Evolutionary conservation across 306 rosid species (phyloP).

Genomic region (Trifolium repens): DNA sequence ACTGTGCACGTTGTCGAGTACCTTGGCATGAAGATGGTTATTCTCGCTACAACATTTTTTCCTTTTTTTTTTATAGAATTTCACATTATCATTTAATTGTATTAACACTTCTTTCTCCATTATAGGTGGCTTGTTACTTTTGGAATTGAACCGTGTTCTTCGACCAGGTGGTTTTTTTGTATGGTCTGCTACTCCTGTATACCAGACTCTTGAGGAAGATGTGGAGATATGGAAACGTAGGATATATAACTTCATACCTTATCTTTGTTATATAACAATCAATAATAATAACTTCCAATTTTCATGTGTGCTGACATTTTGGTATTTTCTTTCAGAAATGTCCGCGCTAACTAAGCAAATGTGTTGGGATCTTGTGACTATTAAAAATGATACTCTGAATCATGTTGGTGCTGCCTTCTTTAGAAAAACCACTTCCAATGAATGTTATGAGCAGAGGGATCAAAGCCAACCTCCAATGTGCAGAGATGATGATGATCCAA

Average conservation of each 20-base stretch:
- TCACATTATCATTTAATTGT: background rate
- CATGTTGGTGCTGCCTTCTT: conserved; percentile 73
- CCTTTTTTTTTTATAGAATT: background rate
- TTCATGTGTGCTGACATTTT: conserved; percentile 10
- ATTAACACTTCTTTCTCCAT: background rate
- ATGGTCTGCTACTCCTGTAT: conserved; percentile 96
- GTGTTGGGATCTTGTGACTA: conserved; percentile 93
- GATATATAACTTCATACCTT: background rate
- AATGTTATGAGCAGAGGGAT: conserved; percentile 76
- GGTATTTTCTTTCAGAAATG: conserved; percentile 58
- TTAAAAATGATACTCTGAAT: conserved; percentile 70
- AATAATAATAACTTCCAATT: background rate
- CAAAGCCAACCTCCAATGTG: conserved; percentile 80
- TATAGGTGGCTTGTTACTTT: conserved; percentile 77
- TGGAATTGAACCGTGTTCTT: conserved; percentile 80
- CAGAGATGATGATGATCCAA: conserved; percentile 75
- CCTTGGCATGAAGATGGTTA: conserved; percentile 91
- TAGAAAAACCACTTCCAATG: conserved; percentile 73
- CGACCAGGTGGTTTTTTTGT: conserved; percentile 84
- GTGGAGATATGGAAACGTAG: conserved; percentile 81
- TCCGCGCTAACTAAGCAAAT: conserved; percentile 63
- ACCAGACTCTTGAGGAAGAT: conserved; percentile 80
- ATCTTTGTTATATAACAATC: background rate
- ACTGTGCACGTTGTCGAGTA: conserved; percentile 91
- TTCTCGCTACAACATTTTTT: conserved; percentile 3